A percentile compares a stretch with the other conserved stretches of the same genome.
These are phyloP conservation scores for Corchorus olitorius DNA, from an alignment of 345 rosid species.

Conservation along the genomic window DNA sequence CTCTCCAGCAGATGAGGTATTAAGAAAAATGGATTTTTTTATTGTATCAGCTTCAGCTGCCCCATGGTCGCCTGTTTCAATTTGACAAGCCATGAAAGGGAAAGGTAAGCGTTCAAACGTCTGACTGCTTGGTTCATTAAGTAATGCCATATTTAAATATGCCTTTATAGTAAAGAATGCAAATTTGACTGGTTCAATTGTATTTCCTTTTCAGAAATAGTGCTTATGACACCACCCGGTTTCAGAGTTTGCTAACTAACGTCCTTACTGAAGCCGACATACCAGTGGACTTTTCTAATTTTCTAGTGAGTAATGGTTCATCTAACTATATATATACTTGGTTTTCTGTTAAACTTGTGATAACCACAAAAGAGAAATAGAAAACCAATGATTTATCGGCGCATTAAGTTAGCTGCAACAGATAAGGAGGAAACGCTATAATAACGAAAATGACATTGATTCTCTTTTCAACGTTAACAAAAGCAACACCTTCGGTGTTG, in stretches of 20 bases:
- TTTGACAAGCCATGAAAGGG: no score
- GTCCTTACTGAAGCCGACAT: neutral
- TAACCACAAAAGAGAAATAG: neutral
- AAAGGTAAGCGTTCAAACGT: no score
- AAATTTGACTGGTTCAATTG: neutral
- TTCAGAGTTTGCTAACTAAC: neutral
- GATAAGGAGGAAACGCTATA: neutral
- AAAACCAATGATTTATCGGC: neutral
- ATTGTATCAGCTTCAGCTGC: no score
- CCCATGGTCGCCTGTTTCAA: no score
- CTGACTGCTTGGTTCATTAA: no score
- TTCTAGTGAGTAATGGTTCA: neutral
- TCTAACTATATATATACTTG: neutral
- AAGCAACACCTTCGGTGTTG: constrained; percentile 30
- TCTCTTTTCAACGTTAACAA: neutral
- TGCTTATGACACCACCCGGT: neutral
- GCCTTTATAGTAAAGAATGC: neutral
- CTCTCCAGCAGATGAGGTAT: no score
- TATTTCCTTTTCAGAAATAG: neutral
- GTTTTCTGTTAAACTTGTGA: neutral
- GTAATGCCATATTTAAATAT: no score
- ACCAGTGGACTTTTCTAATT: neutral
- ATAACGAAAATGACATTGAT: neutral
- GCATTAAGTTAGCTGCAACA: no score
- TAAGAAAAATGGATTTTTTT: no score